Evolutionary conservation across 2,329 filamentous ascomycete species (phyloP), one percentile per base, ranked within the genome.

Genomic region (Podosphaera xanthii): DNA sequence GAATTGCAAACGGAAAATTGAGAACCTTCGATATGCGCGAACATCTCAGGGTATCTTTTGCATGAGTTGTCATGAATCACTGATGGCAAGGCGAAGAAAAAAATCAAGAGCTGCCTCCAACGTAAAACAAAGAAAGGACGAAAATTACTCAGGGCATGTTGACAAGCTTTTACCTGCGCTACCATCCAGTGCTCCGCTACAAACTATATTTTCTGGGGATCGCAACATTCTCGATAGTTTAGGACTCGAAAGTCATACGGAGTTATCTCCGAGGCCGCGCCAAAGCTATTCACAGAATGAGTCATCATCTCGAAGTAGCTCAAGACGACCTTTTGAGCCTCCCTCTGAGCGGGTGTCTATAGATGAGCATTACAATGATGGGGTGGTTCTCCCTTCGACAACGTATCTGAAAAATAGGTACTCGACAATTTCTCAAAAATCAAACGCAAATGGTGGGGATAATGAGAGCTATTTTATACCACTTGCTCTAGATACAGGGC

Each of bases 31-130:
- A 70, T 98, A 97, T 80, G 92, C 92, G 59, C 83, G 92, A 68
- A 98, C 92, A 0, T 96, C 91, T 6, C 92, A 97, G 72, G 92
- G 92, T 61, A 98, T 98, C 66, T 97, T 98, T 70, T 98, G 92
- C 74, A 98, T 98, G 92, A 89, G 84, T 68, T 98, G 92, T 70
- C 92, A 98, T 69, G 92, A 98, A 72, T 92, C 88, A 35, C 74
- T 98, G 58, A 97, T 97, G 89, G 88, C 91, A 57, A 79, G 91
- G 63, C 80, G 91, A 63, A 80, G 88, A 67, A 96, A 97, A 73
- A 89, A 87, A 71, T 83, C 84, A 46, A 89, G 87, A 71, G 79
- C 82, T 58, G 76, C 78, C 49, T 76, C 78, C 0, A 76, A 77
- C 62, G 76, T 78, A 56, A 83, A 83, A 66, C 72, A 76, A 57